Percentiles rank a stretch among this genome's conserved stretches.
These are phyloP conservation scores for Colletotrichum abscissum DNA, from an alignment of 2,329 filamentous ascomycete species.

Conservation along the genomic window DNA sequence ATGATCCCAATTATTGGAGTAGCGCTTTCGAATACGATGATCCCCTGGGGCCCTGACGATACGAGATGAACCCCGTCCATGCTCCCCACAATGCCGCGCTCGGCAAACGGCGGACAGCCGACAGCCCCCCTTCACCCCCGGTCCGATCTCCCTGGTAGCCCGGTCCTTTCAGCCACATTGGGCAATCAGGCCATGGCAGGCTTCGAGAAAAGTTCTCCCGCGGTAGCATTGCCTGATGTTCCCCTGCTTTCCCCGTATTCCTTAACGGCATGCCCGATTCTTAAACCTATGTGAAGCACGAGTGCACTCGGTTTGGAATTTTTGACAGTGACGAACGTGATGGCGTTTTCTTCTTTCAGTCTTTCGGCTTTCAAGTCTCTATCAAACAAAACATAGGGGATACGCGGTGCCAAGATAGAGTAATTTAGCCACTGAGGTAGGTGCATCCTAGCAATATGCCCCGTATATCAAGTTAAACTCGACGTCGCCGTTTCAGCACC, in stretches of 20 bases:
- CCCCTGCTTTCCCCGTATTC: background rate
- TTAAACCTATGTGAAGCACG: background rate
- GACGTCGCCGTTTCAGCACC: slow-evolving; percentile 11
- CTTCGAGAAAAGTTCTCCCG: background rate
- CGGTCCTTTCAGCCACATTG: background rate
- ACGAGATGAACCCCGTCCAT: slow-evolving; percentile 28
- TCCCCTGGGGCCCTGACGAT: background rate
- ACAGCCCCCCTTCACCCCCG: slow-evolving; percentile 1
- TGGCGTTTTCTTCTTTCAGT: background rate
- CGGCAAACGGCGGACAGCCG: slow-evolving; percentile 2
- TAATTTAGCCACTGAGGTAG: background rate
- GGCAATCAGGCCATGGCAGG: background rate
- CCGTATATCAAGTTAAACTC: background rate
- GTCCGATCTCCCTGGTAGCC: background rate
- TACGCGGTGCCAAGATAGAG: background rate
- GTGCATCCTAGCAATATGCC: background rate
- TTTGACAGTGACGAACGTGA: background rate
- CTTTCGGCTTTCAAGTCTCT: background rate
- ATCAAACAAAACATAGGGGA: background rate
- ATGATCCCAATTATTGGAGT: slow-evolving; percentile 18
- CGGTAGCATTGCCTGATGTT: background rate
- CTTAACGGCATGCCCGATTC: background rate
- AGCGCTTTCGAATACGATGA: slow-evolving; percentile 1
- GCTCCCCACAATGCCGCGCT: slow-evolving; percentile 19
- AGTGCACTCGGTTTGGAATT: background rate